These are phyloP conservation scores for Didymella exigua DNA, from an alignment of 2,329 filamentous ascomycete species.

Conservation along the genomic window DNA sequence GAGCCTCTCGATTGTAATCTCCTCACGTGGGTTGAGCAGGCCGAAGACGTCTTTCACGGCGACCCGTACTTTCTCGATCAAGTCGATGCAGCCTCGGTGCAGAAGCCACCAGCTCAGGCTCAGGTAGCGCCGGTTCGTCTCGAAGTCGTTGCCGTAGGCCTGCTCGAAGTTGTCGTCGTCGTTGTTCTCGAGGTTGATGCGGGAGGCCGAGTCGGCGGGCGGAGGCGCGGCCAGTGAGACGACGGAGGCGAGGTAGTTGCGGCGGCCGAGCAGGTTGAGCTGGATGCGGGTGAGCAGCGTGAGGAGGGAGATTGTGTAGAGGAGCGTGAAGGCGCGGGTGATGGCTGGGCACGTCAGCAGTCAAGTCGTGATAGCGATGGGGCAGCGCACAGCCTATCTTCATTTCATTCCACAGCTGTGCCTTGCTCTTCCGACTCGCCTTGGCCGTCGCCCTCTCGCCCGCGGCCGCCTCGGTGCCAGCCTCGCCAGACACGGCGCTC, in stretches of 20 bases:
- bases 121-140: constrained; percentile 92
- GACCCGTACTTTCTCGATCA: constrained; percentile 80
- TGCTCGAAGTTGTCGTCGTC: constrained; percentile 86
- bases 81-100: constrained; percentile 83
- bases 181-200: constrained; percentile 89
- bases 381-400: constrained; percentile 82
- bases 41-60: constrained; percentile 91
- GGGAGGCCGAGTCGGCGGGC: constrained; percentile 67
- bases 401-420: constrained; percentile 95
- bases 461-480: constrained; percentile 51
- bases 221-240: constrained; percentile 80
- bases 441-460: constrained; percentile 57
- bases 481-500: constrained; percentile 40
- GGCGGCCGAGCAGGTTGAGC: constrained; percentile 90
- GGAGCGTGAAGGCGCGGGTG: constrained; percentile 85
- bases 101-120: constrained; percentile 98
- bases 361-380: neutral
- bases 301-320: constrained; percentile 89
- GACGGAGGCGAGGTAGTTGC: constrained; percentile 95
- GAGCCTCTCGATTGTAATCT: constrained; percentile 80
- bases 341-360: constrained; percentile 65
- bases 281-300: constrained; percentile 93
- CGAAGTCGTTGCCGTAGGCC: constrained; percentile 88
- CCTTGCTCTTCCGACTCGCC: constrained; percentile 77
- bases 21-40: constrained; percentile 84